phyloP scores from a whole-genome alignment of 306 rosid genomes.

The Heteromeles arbutifolia region DNA sequence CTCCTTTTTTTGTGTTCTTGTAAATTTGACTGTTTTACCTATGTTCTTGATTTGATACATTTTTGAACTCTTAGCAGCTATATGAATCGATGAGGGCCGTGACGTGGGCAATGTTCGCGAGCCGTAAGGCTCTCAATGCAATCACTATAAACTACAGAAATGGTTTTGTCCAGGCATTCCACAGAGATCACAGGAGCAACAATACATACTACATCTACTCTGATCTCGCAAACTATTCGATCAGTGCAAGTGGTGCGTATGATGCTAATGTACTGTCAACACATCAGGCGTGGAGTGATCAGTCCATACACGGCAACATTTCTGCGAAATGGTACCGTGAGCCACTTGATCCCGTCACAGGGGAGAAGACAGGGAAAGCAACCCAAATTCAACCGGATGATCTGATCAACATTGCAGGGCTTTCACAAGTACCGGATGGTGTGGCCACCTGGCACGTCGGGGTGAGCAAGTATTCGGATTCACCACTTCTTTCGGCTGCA shows the following conservation, averaged over 20 bases:
- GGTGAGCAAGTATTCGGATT: slow-evolving; percentile 89
- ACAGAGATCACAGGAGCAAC: slow-evolving; percentile 81
- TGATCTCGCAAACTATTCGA: slow-evolving; percentile 82
- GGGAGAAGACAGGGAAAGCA: slow-evolving; percentile 90
- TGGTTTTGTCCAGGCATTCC: slow-evolving; percentile 96
- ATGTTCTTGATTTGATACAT: slow-evolving; percentile 11
- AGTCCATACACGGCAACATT: slow-evolving; percentile 54
- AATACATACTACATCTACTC: slow-evolving; percentile 87
- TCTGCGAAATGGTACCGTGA: slow-evolving; percentile 90
- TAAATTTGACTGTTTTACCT: neutral
- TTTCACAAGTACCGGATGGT: slow-evolving; percentile 87
- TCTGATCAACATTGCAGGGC: slow-evolving; percentile 77
- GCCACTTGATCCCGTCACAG: slow-evolving; percentile 83
- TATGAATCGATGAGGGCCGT: slow-evolving; percentile 82
- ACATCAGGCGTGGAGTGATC: slow-evolving; percentile 56
- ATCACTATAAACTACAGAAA: slow-evolving; percentile 85
- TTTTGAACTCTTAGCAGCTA: slow-evolving; percentile 54
- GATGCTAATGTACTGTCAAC: slow-evolving; percentile 32
- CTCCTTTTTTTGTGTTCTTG: neutral
- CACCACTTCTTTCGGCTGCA: slow-evolving; percentile 96
- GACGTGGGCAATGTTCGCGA: slow-evolving; percentile 89
- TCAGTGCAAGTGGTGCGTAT: slow-evolving; percentile 33
- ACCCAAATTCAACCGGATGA: slow-evolving; percentile 79
- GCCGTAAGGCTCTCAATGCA: slow-evolving; percentile 83
- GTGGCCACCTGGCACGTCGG: slow-evolving; percentile 96